Base-by-base conservation (phyloP, 768 basidiomycete species). In the Russula foetens region DNA sequence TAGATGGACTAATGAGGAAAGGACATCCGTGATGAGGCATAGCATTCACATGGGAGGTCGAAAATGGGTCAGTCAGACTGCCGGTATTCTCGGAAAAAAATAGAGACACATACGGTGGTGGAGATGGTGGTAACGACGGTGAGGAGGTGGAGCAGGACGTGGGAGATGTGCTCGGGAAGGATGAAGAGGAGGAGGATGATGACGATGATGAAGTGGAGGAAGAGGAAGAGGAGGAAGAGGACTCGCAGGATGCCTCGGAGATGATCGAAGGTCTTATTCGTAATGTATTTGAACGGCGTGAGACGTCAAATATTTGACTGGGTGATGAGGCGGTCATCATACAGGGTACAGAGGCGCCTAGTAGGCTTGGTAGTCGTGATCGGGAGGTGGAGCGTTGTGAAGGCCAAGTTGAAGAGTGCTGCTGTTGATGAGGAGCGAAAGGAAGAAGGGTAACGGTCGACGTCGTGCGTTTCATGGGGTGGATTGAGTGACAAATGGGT, bases 121-220 rank as follows among this genome's bases (percentile, higher is more conserved):
- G 59, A 7, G 65, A 63, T 24, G 63, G 59, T 1, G 65, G 63
- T 17, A 49, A 28, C 14, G 65, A 64, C 0, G 65, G 53, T 14
- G 53, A 49, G 15, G 63, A 59, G 26, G 49, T 66, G 11, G 51
- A 60, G 1, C 8, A 38, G 8, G 56, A 58, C 1, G 59, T 58
- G 1, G 65, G 53, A 14, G 59, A 60, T 31, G 45, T 44, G 17
- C 41, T 31, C n/a, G 53, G 50, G 44, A 31, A 58, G 15, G 62
- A 63, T 15, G 52, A 45, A 5, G 54, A 59, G 3, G 53, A 59
- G 12, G 62, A 63, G 0, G 41, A 47, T 12, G 61, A 63, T 0
- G 62, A 58, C 11, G 47, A 51, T 6, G 64, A 60, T 5, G 63
- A 55, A 2, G 56, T 52, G 11, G 63, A 53, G 0, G 41, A 47